Base-by-base conservation (phyloP, 805 yeast genomes). In the Saccharomyces mikatae region DNA sequence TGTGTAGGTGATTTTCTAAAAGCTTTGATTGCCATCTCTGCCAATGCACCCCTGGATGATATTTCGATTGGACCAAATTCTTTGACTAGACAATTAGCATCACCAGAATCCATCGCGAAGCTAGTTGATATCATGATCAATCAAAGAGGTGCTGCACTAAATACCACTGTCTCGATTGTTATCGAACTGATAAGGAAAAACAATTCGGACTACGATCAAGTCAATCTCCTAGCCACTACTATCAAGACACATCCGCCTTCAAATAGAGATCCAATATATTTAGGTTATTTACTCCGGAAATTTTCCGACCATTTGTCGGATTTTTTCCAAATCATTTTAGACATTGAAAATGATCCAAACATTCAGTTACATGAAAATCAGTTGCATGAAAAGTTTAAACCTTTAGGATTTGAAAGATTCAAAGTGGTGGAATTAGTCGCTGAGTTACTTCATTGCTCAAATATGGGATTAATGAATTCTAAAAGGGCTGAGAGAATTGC, bases 1-100 rank as follows among this genome's bases (percentile, higher is more conserved):
- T 92, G 97, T 6, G 90, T 94, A 2, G 94, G 96, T 28, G 99
- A 94, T 69, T 94, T 94, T 66, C 74, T 94, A 50, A 94, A 94
- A 69, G 96, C 97, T 0, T 79, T 94, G 60, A 87, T 94, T 44
- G 87, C 97, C 5, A 88, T 94, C 29, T 88, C 96, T n/a, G 96
- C 97, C 4, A 94, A 92, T 66, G 89, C 87, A 1, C 91, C 88
- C 58, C 83, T 89, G 47, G 77, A 75, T 56, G 78, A 74, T 49
- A 85, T 94, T 50, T 86, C 96, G 8, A 89, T 94, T 51, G 99
- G 99, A 0, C 99, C 99, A 2, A 94, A 94, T 64, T 86, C 85
- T 60, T 76, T 94, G 50, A 89, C 96, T 1, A 79, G 97, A 55
- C 89, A 91, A 66, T 77, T 94, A 27, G 96, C 89, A 10, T 81